phyloP scores from a whole-genome alignment of 306 rosid genomes.

The Coriaria nepalensis region DNA sequence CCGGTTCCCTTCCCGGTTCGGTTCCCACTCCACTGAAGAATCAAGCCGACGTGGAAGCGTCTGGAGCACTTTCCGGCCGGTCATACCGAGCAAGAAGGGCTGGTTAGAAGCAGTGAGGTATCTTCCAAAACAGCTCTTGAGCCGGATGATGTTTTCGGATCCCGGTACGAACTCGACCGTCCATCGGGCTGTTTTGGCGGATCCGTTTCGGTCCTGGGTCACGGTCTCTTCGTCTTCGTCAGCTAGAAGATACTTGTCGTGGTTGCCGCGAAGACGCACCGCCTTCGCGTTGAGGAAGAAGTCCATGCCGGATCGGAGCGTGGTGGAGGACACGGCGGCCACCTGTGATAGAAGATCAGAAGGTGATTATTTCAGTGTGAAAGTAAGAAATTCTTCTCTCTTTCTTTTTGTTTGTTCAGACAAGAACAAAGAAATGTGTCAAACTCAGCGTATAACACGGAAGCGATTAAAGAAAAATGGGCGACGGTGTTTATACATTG shows the following conservation, averaged over 20 bases:
- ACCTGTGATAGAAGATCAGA: neutral
- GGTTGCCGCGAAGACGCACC: constrained; percentile 74
- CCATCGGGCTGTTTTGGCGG: constrained; percentile 61
- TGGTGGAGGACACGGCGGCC: constrained; percentile 15
- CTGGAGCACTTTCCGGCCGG: constrained; percentile 70
- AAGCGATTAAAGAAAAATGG: no score
- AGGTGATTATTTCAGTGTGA: no score
- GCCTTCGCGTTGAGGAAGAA: constrained; percentile 63
- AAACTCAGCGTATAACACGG: neutral
- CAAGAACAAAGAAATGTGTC: constrained; percentile 8
- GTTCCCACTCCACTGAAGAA: constrained; percentile 89
- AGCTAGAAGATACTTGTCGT: constrained; percentile 55
- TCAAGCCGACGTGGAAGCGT: constrained; percentile 41
- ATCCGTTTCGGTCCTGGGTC: constrained; percentile 49
- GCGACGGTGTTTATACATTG: no score
- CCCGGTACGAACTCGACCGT: constrained; percentile 40
- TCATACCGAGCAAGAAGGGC: constrained; percentile 64
- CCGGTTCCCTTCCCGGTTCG: constrained; percentile 39
- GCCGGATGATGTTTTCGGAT: constrained; percentile 47
- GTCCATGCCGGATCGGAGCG: constrained; percentile 44
- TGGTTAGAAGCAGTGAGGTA: constrained; percentile 71
- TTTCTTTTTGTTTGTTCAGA: neutral
- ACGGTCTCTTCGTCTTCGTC: constrained; percentile 84
- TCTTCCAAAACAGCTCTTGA: constrained; percentile 67
- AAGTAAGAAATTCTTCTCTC: neutral